Evolutionary conservation across 768 basidiomycete species (phyloP).

Genomic region (Leccinum olivaceopallidum): DNA sequence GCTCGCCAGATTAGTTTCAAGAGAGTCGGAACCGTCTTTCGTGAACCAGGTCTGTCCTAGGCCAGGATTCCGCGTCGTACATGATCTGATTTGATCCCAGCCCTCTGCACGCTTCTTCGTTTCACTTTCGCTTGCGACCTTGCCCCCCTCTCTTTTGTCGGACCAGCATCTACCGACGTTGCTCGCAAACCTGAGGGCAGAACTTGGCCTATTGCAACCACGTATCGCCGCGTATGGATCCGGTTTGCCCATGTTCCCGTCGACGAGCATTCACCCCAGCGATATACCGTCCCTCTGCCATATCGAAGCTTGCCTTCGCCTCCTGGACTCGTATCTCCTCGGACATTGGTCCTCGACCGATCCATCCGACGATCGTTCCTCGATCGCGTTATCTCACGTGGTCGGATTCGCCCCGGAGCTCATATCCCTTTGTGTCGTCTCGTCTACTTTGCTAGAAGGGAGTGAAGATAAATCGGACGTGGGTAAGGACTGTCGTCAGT

Average conservation of each 20-base stretch:
- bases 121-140: slow-evolving; percentile 46
- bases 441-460: slow-evolving; percentile 40
- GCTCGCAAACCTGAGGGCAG: slow-evolving; percentile 34
- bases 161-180: slow-evolving; percentile 32
- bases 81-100: slow-evolving; percentile 29
- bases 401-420: slow-evolving; percentile 46
- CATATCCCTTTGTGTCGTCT: slow-evolving; percentile 50
- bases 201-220: slow-evolving; percentile 41
- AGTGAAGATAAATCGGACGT: slow-evolving; percentile 10
- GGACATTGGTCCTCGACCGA: slow-evolving; percentile 48
- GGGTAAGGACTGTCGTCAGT: slow-evolving; percentile 18
- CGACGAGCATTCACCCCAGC: slow-evolving; percentile 11
- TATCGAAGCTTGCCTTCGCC: slow-evolving; percentile 54
- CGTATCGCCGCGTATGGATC: slow-evolving; percentile 41
- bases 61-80: neutral
- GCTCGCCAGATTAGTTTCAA: slow-evolving; percentile 37
- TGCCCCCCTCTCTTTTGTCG: slow-evolving; percentile 47
- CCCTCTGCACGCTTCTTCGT: slow-evolving; percentile 57
- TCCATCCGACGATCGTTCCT: slow-evolving; percentile 15
- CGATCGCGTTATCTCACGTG: slow-evolving; percentile 9
- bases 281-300: slow-evolving; percentile 43
- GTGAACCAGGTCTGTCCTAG: slow-evolving; percentile 19
- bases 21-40: slow-evolving; percentile 33
- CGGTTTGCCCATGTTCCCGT: slow-evolving; percentile 42
- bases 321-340: slow-evolving; percentile 65